A percentile compares a stretch with the other conserved stretches of the same genome.
These are phyloP conservation scores for Amanita inopinata DNA, from an alignment of 768 basidiomycete genomes.

Conservation along the genomic window DNA sequence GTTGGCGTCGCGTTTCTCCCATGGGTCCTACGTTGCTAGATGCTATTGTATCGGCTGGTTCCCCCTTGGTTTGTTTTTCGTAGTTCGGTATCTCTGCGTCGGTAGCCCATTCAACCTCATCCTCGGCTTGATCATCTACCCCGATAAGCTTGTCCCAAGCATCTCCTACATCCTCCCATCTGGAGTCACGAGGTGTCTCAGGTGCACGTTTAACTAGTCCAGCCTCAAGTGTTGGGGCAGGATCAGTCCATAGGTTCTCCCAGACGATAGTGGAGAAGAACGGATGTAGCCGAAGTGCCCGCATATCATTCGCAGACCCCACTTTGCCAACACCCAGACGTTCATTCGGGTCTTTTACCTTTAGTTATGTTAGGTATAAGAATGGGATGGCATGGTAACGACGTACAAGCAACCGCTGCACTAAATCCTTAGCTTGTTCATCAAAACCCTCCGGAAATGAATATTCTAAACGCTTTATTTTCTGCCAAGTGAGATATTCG, in stretches of 20 bases:
- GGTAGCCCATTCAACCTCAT: constrained; percentile 45
- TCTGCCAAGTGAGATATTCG: constrained; percentile 92
- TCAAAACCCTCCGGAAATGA: constrained; percentile 83
- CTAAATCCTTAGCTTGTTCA: constrained; percentile 67
- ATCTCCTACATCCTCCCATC: constrained; percentile 45
- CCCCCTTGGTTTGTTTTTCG: constrained; percentile 3
- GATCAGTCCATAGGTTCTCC: constrained; percentile 56
- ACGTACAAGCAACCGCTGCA: constrained; percentile 67
- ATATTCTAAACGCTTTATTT: constrained; percentile 84
- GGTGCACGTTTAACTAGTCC: constrained; percentile 43
- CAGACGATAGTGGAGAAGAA: constrained; percentile 55
- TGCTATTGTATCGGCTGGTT: not conserved
- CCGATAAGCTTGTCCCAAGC: constrained; percentile 42
- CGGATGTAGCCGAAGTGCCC: constrained; percentile 45
- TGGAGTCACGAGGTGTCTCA: constrained; percentile 21
- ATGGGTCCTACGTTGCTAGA: not conserved
- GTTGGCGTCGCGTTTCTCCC: constrained; percentile 9
- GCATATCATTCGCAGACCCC: constrained; percentile 27
- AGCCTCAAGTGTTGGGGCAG: constrained; percentile 45
- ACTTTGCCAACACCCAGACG: constrained; percentile 49
- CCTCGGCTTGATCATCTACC: constrained; percentile 23
- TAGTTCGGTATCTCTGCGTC: constrained; percentile 28
- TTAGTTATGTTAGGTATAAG: constrained; percentile 10
- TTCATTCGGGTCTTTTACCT: constrained; percentile 49
- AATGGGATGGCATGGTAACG: not conserved